A percentile compares a stretch with the other conserved stretches of the same genome.
phyloP scores from a whole-genome alignment of 2,329 filamentous ascomycete species.

The Aspergillus aculeatinus region DNA sequence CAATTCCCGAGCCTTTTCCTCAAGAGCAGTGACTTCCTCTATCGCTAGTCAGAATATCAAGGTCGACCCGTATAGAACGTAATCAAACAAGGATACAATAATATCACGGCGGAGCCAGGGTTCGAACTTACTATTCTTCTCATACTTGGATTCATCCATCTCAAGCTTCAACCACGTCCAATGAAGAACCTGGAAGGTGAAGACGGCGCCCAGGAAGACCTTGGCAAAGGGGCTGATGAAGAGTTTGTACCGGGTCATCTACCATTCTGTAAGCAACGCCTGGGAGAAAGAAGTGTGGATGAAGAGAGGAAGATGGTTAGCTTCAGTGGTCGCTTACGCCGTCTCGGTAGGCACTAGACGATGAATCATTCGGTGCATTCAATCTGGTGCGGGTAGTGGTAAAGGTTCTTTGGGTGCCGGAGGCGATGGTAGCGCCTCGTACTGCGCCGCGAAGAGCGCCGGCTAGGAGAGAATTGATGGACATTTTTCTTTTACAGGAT shows the following conservation, averaged over 20 bases:
- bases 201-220: constrained; percentile 49
- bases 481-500: not conserved
- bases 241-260: constrained; percentile 42
- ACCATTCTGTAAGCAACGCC: not conserved
- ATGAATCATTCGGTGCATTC: constrained; percentile 8
- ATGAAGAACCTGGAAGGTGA: constrained; percentile 51
- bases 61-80: not conserved
- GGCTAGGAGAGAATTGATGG: not conserved
- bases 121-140: constrained; percentile 40
- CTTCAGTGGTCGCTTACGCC: constrained; percentile 24
- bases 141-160: constrained; percentile 44
- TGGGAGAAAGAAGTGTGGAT: not conserved
- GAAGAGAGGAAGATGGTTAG: not conserved
- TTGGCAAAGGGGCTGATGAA: constrained; percentile 48
- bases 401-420: constrained; percentile 12
- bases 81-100: not conserved
- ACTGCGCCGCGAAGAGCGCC: not conserved
- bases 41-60: constrained; percentile 6
- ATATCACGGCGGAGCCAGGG: not conserved
- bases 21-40: constrained; percentile 38
- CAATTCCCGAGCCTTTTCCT: constrained; percentile 38
- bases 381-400: constrained; percentile 12
- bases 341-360: constrained; percentile 26
- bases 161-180: constrained; percentile 51
- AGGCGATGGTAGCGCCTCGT: not conserved